Evolutionary conservation across 441 rosid species (phyloP), one percentile per base, ranked within the genome.

Genomic region (Viola pubescens): DNA sequence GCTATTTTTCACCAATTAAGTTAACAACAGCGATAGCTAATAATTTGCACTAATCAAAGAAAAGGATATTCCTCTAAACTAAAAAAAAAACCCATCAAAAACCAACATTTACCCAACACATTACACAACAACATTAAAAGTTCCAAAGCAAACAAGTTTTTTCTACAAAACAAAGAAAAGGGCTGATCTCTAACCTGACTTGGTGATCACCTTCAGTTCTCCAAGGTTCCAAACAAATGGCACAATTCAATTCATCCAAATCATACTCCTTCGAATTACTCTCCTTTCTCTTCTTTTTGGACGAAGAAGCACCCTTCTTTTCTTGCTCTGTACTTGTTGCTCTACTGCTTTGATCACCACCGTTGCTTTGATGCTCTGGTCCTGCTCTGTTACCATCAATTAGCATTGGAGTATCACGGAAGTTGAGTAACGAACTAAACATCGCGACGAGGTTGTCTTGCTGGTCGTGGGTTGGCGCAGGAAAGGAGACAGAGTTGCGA

Each of bases 161-260:
- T 10, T 14, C 19, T 0, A 16, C 19, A 3, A 51, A 26, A 52
- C 38, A 10, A 12, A 39, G 37, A 56, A 41, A 16, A 19, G 60
- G 11, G 5, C 2, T n/a, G 48, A 9, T 38, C 9, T 40, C 63
- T 60, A 38, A 60, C 63, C 63, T 48, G 48, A 60, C 47, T 49
- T 60, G 48, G 39, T 49, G 63, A 49, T 60, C 63, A 7, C 63
- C 63, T 60, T 60, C 41, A 38, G 55, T 48, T 5, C 38, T 39
- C 63, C 63, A 60, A 4, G 54, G 39, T 16, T 60, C 63, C 60
- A 10, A 14, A 16, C 64, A 60, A 44, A 52, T 44, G 11, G 59
- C 12, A 39, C 46, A 38, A 34, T 4, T 34, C 11, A 46, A 37
- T 9, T 53, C 49, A 56, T 56, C 60, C 38, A 44, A 56, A 56